Evolutionary conservation across 768 basidiomycete species (phyloP).

Genomic region (Tremella fuciformis): DNA sequence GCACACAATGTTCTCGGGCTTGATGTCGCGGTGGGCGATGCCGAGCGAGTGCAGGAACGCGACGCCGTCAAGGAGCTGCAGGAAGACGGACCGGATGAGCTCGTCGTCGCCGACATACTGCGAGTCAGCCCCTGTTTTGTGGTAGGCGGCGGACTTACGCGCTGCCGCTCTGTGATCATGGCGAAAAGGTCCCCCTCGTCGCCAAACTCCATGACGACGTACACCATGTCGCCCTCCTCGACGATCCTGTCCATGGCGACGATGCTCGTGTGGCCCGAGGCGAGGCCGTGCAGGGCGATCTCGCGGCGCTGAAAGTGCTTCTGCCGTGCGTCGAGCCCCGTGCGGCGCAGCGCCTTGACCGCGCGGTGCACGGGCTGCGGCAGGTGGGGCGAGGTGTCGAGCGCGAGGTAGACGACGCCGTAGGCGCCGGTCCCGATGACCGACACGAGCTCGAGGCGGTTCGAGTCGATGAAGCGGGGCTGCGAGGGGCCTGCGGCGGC

Average conservation of each 20-base stretch:
- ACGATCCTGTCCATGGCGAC: slow-evolving; percentile 42
- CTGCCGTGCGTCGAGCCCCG: slow-evolving; percentile 59
- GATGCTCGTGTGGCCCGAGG: slow-evolving; percentile 47
- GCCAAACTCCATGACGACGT: slow-evolving; percentile 50
- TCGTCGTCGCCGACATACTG: slow-evolving; percentile 56
- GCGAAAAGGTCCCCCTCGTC: slow-evolving; percentile 50
- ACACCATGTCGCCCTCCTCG: slow-evolving; percentile 43
- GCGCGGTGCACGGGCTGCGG: slow-evolving; percentile 60
- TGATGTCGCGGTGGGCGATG: slow-evolving; percentile 49
- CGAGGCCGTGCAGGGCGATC: slow-evolving; percentile 56
- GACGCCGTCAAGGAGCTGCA: slow-evolving; percentile 88
- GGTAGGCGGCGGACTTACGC: slow-evolving; percentile 29
- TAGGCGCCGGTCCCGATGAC: slow-evolving; percentile 91
- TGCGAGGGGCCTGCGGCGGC: neutral
- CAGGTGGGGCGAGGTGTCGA: slow-evolving; percentile 57
- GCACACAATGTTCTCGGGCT: slow-evolving; percentile 55
- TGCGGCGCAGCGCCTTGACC: slow-evolving; percentile 76
- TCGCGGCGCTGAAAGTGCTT: slow-evolving; percentile 71
- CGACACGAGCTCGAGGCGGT: slow-evolving; percentile 73
- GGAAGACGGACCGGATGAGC: slow-evolving; percentile 81
- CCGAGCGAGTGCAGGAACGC: slow-evolving; percentile 47
- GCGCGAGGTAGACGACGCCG: slow-evolving; percentile 87
- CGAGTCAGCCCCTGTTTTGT: slow-evolving; percentile 54
- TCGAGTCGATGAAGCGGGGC: slow-evolving; percentile 66
- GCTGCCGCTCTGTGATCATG: slow-evolving; percentile 48